Evolutionary conservation across 2,329 filamentous ascomycete species (phyloP).

Genomic region (Purpureocillium takamizusanense): DNA sequence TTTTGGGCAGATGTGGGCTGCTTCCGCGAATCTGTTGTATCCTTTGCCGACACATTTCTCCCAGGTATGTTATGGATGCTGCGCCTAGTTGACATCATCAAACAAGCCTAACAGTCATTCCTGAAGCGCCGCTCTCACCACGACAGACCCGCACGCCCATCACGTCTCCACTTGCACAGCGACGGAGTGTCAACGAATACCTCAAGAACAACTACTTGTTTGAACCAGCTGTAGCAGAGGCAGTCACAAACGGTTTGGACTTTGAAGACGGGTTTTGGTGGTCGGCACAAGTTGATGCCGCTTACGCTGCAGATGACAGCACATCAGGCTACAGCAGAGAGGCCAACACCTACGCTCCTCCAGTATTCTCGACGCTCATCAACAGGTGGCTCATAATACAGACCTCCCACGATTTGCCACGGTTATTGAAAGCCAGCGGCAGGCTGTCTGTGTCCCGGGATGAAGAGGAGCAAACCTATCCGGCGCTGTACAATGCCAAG

Average conservation of each 20-base stretch:
- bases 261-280: conserved; percentile 51
- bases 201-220: conserved; percentile 37
- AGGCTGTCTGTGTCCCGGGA: conserved; percentile 38
- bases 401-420: conserved; percentile 41
- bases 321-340: conserved; percentile 16
- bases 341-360: conserved; percentile 32
- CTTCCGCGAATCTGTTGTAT: conserved; percentile 36
- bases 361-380: conserved; percentile 39
- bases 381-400: conserved; percentile 41
- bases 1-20: conserved; percentile 43
- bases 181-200: conserved; percentile 42
- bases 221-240: conserved; percentile 26
- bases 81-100: too few species aligned
- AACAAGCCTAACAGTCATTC: too few species aligned
- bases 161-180: conserved; percentile 38
- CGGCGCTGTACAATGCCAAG: conserved; percentile 44
- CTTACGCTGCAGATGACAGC: conserved; percentile 11
- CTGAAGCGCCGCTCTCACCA: conserved; percentile 35
- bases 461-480: conserved; percentile 37
- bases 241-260: conserved; percentile 36
- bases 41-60: conserved; percentile 39
- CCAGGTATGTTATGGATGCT: conserved; percentile 34
- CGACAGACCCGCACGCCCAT: conserved; percentile 39
- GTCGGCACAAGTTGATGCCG: conserved; percentile 38
- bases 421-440: conserved; percentile 41